These are phyloP conservation scores for Candida insectalens DNA, from an alignment of 805 yeast species.

Conservation along the genomic window DNA sequence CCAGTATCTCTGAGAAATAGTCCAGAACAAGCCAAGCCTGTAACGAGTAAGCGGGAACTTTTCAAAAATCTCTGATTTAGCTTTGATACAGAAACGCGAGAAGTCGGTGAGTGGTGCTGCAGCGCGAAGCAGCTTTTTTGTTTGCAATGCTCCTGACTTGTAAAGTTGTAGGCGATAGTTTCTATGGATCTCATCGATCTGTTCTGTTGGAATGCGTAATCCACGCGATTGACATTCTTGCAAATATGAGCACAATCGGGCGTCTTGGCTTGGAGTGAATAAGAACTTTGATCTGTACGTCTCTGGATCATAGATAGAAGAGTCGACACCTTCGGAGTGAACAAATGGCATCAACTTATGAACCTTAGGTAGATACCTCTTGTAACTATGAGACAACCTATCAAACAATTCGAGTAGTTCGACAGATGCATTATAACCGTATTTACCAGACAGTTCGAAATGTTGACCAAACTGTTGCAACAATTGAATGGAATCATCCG, in stretches of 20 bases:
- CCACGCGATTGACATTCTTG: neutral
- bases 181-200: conserved; percentile 5
- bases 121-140: conserved; percentile 12
- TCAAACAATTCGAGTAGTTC: conserved; percentile 5
- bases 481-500: conserved; percentile 4
- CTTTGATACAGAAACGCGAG: conserved; percentile 18
- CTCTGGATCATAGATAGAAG: neutral
- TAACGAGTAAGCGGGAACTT: conserved; percentile 12
- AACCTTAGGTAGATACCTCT: no score
- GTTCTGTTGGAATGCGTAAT: conserved; percentile 4
- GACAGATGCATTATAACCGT: conserved; percentile 12
- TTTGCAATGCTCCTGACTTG: conserved; percentile 3
- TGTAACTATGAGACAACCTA: neutral
- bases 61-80: conserved; percentile 11
- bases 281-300: conserved; percentile 8
- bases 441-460: conserved; percentile 18
- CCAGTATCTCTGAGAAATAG: conserved; percentile 18
- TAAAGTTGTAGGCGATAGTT: conserved; percentile 6
- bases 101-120: conserved; percentile 19
- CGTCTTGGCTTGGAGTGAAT: neutral
- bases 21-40: conserved; percentile 18
- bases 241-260: neutral
- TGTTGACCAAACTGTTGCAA: conserved; percentile 13
- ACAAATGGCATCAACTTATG: no score
- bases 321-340: neutral